Percentiles rank a stretch among this genome's conserved stretches.
phyloP scores from a whole-genome alignment of 305 asterid species.

The Fraxinus ornus region DNA sequence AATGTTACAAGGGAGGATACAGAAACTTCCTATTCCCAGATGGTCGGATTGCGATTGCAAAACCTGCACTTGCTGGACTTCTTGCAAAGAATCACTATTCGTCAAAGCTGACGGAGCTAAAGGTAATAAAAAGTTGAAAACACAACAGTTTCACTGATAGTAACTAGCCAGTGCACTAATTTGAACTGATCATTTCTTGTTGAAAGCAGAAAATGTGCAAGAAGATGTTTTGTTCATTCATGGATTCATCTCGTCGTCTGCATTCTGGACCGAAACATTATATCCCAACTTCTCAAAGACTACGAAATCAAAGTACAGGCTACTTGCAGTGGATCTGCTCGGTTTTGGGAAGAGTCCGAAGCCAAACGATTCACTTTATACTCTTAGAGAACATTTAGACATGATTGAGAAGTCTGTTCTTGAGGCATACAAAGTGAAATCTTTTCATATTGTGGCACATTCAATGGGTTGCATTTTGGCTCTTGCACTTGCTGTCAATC shows the following conservation, averaged over 20 bases:
- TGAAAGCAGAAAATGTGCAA: conserved; percentile 47
- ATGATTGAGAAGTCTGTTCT: conserved; percentile 81
- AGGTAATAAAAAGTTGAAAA: conserved; percentile 35
- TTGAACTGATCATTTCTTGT: not conserved
- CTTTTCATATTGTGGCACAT: conserved; percentile 93
- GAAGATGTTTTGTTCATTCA: conserved; percentile 88
- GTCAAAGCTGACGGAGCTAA: conserved; percentile 71
- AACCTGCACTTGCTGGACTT: conserved; percentile 72
- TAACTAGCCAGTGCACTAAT: not conserved
- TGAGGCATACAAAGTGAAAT: conserved; percentile 58
- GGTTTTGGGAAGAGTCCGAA: conserved; percentile 94
- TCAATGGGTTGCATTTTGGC: conserved; percentile 94
- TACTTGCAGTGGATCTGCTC: conserved; percentile 78
- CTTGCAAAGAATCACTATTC: conserved; percentile 57
- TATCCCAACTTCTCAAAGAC: conserved; percentile 75
- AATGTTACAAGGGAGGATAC: conserved; percentile 62
- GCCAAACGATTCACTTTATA: conserved; percentile 42
- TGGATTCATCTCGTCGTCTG: conserved; percentile 83
- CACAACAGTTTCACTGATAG: not conserved
- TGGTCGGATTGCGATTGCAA: conserved; percentile 95
- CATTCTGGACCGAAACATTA: conserved; percentile 86
- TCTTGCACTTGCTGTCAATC: conserved; percentile 80
- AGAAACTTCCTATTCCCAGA: conserved; percentile 46
- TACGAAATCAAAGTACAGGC: conserved; percentile 65
- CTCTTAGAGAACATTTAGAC: conserved; percentile 55